Percentiles rank a stretch among this genome's conserved stretches.
phyloP scores from a whole-genome alignment of 805 yeast genomes.

The Kluyveromyces nonfermentans region DNA sequence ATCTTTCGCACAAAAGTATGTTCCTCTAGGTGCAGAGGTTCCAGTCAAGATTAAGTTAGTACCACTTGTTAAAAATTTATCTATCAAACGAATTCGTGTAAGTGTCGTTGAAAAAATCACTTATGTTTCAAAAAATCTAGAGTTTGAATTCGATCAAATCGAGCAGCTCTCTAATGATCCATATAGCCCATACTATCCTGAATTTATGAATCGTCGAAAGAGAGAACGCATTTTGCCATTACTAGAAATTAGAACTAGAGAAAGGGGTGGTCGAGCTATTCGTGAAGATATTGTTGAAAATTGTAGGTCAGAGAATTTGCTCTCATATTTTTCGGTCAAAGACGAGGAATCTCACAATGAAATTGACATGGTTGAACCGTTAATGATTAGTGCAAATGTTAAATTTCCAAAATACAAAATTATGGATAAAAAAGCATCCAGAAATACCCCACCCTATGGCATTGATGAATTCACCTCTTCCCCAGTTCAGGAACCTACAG shows the following conservation, averaged over 20 bases:
- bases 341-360: conserved; percentile 20
- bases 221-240: conserved; percentile 49
- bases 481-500: background rate
- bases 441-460: conserved; percentile 28
- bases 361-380: conserved; percentile 17
- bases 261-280: conserved; percentile 38
- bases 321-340: conserved; percentile 37
- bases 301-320: conserved; percentile 50
- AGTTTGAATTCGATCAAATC: conserved; percentile 46
- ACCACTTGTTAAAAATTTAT: conserved; percentile 55
- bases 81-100: conserved; percentile 53
- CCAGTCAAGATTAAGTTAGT: conserved; percentile 55
- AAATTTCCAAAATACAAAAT: conserved; percentile 24
- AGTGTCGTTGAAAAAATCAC: conserved; percentile 60
- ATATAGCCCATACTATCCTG: conserved; percentile 27
- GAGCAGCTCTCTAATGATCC: conserved; percentile 26
- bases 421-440: conserved; percentile 16
- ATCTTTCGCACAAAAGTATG: conserved; percentile 60
- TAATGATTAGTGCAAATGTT: conserved; percentile 20
- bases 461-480: conserved; percentile 17
- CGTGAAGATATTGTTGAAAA: conserved; percentile 48
- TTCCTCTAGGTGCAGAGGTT: conserved; percentile 51
- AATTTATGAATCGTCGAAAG: conserved; percentile 21
- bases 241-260: conserved; percentile 55
- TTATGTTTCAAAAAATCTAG: conserved; percentile 47